Evolutionary conservation across 306 rosid genomes (phyloP), one percentile per base, ranked within the genome.

Genomic region (Cicer bijugum): DNA sequence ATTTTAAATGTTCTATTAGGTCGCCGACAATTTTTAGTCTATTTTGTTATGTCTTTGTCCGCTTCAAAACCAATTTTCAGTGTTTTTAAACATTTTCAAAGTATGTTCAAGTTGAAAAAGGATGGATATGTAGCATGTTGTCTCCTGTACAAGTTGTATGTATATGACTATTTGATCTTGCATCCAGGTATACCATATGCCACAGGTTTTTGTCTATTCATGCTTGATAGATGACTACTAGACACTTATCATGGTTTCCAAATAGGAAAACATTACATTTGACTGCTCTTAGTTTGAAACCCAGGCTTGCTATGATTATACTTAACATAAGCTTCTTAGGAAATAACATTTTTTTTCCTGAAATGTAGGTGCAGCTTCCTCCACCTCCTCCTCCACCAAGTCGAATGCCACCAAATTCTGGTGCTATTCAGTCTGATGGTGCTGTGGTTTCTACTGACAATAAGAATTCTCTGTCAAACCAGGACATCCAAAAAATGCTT

Each of bases 321-420:
- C 78, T 46, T 59, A 50, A 59, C 51, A 72, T 4, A 65, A 15
- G 35, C 47, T 40, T 78, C 35, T 39, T 71, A 38, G 40, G 58
- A 53, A 40, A 65, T 82, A 56, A 82, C 61, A 17, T 81, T 72
- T 75, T 74, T 10, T 20, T 58, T 64, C 81, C 68, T 48, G 20
- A 77, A 66, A 75, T 86, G 82, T 80, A 91, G 99, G 88, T 77
- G 64, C 87, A 81, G 74, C 93, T 91, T 75, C 95, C 97, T 82
- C 96, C 97, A 69, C 96, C 91, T 12, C 98, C 96, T 43, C 98
- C 98, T 53, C 97, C 91, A 16, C 95, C 95, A 45, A 82, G 82
- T 71, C 91, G 85, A 63, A 72, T 88, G 85, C 96, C 88, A 61
- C 91, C 84, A 9, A 88, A 80, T 73, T 48, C 86, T 46, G 85